Percentiles rank a stretch among this genome's conserved stretches.
These are phyloP conservation scores for Cocos nucifera DNA, from an alignment of 176 grass and related monocot species.

Conservation along the genomic window DNA sequence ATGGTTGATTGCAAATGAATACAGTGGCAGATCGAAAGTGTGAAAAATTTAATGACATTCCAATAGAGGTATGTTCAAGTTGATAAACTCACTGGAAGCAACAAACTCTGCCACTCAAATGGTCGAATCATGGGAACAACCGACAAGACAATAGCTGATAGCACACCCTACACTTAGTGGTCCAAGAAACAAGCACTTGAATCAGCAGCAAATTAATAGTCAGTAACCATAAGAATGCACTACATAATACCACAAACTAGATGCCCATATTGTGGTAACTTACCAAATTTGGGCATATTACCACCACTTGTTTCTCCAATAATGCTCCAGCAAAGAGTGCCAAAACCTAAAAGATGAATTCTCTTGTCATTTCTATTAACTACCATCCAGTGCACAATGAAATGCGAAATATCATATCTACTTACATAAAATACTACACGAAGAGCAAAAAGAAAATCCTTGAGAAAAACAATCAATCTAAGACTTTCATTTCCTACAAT, in stretches of 20 bases:
- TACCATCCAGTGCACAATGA: too few species aligned
- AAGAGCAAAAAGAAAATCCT: too few species aligned
- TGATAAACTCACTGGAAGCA: slow-evolving; percentile 81
- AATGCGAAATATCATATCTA: too few species aligned
- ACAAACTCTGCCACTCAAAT: slow-evolving; percentile 96
- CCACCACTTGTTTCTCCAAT: slow-evolving; percentile 87
- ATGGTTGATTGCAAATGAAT: too few species aligned
- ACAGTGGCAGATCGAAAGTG: too few species aligned
- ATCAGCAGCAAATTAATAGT: slow-evolving; percentile 21
- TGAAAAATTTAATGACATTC: too few species aligned
- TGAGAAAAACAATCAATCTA: too few species aligned
- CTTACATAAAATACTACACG: too few species aligned
- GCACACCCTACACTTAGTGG: slow-evolving; percentile 65
- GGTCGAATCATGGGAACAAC: slow-evolving; percentile 91
- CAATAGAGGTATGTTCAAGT: not conserved
- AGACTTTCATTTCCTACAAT: too few species aligned
- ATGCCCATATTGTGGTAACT: slow-evolving; percentile 10
- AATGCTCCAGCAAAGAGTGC: slow-evolving; percentile 67
- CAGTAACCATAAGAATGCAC: too few species aligned
- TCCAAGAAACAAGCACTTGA: slow-evolving; percentile 22
- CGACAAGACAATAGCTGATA: slow-evolving; percentile 87
- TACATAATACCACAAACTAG: slow-evolving; percentile 9
- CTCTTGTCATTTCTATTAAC: not conserved
- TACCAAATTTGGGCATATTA: slow-evolving; percentile 97
- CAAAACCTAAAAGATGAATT: slow-evolving; percentile 57